Percentiles rank a stretch among this genome's conserved stretches.
Evolutionary conservation across 495 filamentous ascomycete species (phyloP).

Genomic region (Aspergillus leporis): DNA sequence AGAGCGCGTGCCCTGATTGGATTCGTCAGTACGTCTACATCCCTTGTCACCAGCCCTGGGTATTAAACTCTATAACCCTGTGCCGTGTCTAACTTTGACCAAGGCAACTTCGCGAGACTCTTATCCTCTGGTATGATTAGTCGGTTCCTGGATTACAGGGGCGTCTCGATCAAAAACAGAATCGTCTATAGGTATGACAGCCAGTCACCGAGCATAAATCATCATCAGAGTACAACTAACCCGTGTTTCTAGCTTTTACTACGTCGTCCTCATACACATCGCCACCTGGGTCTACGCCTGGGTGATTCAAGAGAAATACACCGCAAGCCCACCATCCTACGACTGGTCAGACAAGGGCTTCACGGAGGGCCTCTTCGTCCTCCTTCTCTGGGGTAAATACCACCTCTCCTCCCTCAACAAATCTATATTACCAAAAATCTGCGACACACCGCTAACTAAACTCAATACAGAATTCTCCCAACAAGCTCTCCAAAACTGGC

Average conservation of each 20-base stretch:
- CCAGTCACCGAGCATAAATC: neutral
- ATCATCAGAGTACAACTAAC: neutral
- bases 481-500: constrained; percentile 49
- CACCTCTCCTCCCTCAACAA: neutral
- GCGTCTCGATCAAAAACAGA: constrained; percentile 37
- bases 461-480: constrained; percentile 34
- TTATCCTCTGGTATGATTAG: constrained; percentile 41
- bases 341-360: constrained; percentile 49
- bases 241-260: constrained; percentile 35
- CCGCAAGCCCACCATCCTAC: constrained; percentile 37
- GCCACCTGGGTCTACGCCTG: constrained; percentile 48
- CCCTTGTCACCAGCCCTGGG: too few species aligned
- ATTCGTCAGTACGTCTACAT: constrained; percentile 29
- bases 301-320: constrained; percentile 52
- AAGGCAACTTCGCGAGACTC: constrained; percentile 34
- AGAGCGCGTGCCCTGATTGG: constrained; percentile 40
- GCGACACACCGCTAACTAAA: constrained; percentile 1
- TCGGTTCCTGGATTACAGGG: constrained; percentile 42
- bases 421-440: neutral
- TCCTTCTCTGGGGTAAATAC: constrained; percentile 46
- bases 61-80: neutral
- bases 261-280: constrained; percentile 42
- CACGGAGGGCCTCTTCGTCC: constrained; percentile 45
- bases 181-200: constrained; percentile 34
- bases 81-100: neutral